Percentiles rank a stretch among this genome's conserved stretches.
Conservation (phyloP, 176 grass and related monocot species). For the Lolium rigidum region DNA sequence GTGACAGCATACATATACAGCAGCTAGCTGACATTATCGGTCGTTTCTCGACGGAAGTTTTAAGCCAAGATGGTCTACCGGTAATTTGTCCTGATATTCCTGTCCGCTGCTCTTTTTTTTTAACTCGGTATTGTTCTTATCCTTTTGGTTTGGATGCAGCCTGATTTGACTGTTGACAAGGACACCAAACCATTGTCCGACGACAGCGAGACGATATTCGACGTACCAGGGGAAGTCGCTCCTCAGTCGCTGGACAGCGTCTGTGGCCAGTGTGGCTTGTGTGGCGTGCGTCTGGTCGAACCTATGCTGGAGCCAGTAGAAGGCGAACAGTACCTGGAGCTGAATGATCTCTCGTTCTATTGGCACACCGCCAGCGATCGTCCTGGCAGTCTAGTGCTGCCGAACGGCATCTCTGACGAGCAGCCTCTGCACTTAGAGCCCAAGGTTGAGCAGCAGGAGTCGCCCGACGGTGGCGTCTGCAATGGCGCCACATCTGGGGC, state of each 20-base stretch:
- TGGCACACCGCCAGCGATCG: background rate
- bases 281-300: background rate
- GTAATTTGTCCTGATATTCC: constrained; percentile 33
- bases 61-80: constrained; percentile 21
- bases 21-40: constrained; percentile 44
- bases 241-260: constrained; percentile 13
- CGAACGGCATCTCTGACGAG: constrained; percentile 19
- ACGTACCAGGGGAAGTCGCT: constrained; percentile 32
- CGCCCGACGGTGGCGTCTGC: background rate
- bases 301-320: constrained; percentile 32
- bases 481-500: constrained; percentile 1
- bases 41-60: background rate
- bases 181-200: constrained; percentile 25
- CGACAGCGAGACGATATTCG: constrained; percentile 55
- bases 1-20: constrained; percentile 50
- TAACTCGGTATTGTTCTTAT: constrained; percentile 16
- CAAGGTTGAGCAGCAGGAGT: constrained; percentile 24
- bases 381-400: constrained; percentile 5
- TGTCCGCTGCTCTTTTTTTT: background rate
- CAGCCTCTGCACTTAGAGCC: background rate
- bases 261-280: constrained; percentile 18
- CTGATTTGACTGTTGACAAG: constrained; percentile 35
- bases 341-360: constrained; percentile 54
- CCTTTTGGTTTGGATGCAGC: constrained; percentile 38
- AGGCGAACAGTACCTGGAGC: constrained; percentile 50